Percentiles rank a stretch among this genome's conserved stretches.
Evolutionary conservation across 129 eudicot genomes (phyloP).

Genomic region (Chrysanthemum makinoi): DNA sequence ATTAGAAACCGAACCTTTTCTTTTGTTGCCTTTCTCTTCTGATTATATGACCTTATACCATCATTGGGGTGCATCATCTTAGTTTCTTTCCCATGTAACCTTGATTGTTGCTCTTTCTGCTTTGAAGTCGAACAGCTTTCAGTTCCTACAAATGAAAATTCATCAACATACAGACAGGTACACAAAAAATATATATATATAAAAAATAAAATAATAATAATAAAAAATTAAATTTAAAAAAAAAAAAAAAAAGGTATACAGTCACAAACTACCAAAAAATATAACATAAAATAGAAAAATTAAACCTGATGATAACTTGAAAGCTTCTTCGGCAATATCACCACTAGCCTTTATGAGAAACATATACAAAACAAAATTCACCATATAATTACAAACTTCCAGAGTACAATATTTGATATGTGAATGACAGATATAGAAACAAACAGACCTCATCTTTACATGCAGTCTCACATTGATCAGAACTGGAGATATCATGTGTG

Average conservation of each 20-base stretch:
- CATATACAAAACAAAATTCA: constrained; percentile 7
- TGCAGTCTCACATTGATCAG: constrained; percentile 31
- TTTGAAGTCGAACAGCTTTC: constrained; percentile 29
- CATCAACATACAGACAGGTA: neutral
- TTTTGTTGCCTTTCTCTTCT: constrained; percentile 45
- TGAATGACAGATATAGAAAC: neutral
- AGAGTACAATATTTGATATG: neutral
- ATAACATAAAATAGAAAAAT: neutral
- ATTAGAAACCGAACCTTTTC: constrained; percentile 44
- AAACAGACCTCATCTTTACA: constrained; percentile 46
- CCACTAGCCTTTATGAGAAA: constrained; percentile 21
- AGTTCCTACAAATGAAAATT: constrained; percentile 24
- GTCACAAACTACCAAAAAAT: too few species aligned
- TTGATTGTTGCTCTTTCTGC: constrained; percentile 25
- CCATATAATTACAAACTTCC: constrained; percentile 5
- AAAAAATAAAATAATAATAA: neutral
- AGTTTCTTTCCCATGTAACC: constrained; percentile 25
- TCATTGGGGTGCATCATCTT: constrained; percentile 13
- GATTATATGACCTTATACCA: constrained; percentile 33
- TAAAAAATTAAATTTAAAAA: too few species aligned
- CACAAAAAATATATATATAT: neutral
- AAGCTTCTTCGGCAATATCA: constrained; percentile 29
- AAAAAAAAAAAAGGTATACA: neutral
- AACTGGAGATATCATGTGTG: constrained; percentile 28
- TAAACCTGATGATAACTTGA: constrained; percentile 39